Evolutionary conservation across 192 early-diverging fungal genomes (phyloP).

Genomic region (Oehlia diaphana): DNA sequence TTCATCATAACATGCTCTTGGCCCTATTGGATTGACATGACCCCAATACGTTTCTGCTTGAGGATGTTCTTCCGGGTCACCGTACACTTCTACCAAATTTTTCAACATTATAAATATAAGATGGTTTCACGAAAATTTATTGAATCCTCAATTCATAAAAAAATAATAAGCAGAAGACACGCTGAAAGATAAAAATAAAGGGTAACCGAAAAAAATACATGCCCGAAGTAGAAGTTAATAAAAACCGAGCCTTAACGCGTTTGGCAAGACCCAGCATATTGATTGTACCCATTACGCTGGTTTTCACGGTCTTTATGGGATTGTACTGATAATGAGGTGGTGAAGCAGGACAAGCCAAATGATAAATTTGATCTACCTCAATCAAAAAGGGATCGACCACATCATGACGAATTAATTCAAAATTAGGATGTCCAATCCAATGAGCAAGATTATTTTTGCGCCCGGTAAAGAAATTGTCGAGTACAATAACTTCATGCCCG

Average conservation of each 20-base stretch:
- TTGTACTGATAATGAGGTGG: conserved; percentile 89
- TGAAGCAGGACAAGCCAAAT: conserved; percentile 85
- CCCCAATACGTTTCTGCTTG: conserved; percentile 88
- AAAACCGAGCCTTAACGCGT: conserved; percentile 73
- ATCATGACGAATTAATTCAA: conserved; percentile 80
- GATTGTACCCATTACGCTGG: conserved; percentile 79
- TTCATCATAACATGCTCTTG: conserved; percentile 85
- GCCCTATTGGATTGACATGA: conserved; percentile 74
- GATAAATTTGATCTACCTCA: conserved; percentile 84
- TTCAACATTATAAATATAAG: background rate
- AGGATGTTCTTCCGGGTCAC: conserved; percentile 83
- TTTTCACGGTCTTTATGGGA: conserved; percentile 85
- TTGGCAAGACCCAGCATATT: conserved; percentile 88
- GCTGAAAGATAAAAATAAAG: background rate
- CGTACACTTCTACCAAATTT: conserved; percentile 71
- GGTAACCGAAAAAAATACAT: conserved; percentile 25
- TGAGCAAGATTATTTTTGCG: conserved; percentile 74
- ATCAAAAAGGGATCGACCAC: conserved; percentile 82
- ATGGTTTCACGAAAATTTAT: conserved; percentile 13
- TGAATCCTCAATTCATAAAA: background rate
- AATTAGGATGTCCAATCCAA: conserved; percentile 82
- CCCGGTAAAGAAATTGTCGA: conserved; percentile 86
- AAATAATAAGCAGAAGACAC: background rate
- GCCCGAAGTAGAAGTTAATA: conserved; percentile 81
- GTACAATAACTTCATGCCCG: conserved; percentile 77